These are phyloP conservation scores for Populus alba DNA, from an alignment of 345 rosid genomes.

Conservation along the genomic window DNA sequence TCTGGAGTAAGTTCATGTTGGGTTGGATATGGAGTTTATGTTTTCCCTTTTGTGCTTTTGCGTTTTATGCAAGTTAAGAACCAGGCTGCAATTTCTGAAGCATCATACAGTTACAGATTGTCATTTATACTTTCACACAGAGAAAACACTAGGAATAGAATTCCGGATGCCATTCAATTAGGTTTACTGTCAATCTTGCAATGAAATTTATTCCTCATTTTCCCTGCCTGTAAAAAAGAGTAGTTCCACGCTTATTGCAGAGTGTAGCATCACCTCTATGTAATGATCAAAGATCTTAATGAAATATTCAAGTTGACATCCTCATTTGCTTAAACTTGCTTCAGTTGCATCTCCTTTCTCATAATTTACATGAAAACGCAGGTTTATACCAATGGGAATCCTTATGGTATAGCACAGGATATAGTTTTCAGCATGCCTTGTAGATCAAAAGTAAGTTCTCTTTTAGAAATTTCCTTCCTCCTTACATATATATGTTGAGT, in stretches of 20 bases:
- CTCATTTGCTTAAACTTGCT: neutral
- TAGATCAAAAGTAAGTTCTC: conserved; percentile 69
- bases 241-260: neutral
- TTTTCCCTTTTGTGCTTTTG: neutral
- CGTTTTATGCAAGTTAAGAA: neutral
- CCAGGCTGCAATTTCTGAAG: neutral
- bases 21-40: neutral
- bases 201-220: neutral
- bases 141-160: neutral
- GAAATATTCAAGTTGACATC: neutral
- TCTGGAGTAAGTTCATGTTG: conserved; percentile 65
- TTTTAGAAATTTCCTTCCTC: neutral
- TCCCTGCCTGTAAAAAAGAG: neutral
- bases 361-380: conserved; percentile 21
- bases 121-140: neutral
- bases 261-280: neutral
- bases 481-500: neutral
- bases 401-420: conserved; percentile 80
- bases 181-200: neutral
- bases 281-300: neutral
- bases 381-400: conserved; percentile 90
- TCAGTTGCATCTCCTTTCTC: neutral
- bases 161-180: neutral
- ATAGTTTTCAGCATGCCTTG: conserved; percentile 99
- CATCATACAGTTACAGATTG: neutral